Conservation (phyloP, 2,329 filamentous ascomycete species). For the Botrytis byssoidea region DNA sequence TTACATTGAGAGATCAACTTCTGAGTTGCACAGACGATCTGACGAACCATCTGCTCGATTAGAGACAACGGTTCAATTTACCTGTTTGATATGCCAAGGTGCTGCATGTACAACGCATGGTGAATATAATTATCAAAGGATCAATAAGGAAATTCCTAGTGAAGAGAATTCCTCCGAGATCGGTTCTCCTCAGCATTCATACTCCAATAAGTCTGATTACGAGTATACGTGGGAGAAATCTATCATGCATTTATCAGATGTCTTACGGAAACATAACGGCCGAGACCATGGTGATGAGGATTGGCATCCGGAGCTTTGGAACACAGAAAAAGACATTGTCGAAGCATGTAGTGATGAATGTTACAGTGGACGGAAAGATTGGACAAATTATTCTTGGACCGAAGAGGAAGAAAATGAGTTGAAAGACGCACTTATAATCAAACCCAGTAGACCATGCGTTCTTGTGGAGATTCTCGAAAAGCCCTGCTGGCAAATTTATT, state of each 20-base stretch:
- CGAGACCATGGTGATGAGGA: conserved; percentile 6
- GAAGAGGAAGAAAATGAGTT: conserved; percentile 7
- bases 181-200: neutral
- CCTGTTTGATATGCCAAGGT: conserved; percentile 35
- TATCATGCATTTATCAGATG: conserved; percentile 27
- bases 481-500: conserved; percentile 34
- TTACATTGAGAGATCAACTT: conserved; percentile 25
- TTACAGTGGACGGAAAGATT: neutral
- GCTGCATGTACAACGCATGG: conserved; percentile 38
- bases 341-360: neutral
- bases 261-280: conserved; percentile 26
- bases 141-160: conserved; percentile 21
- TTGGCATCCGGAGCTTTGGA: conserved; percentile 13
- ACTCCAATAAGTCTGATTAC: conserved; percentile 20
- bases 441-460: conserved; percentile 26
- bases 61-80: conserved; percentile 31
- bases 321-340: neutral
- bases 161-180: conserved; percentile 20
- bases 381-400: neutral
- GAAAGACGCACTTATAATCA: conserved; percentile 25
- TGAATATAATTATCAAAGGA: conserved; percentile 26
- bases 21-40: neutral
- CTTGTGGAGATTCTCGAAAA: conserved; percentile 27
- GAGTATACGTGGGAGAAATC: conserved; percentile 26
- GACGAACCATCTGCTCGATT: conserved; percentile 19